A percentile compares a stretch with the other conserved stretches of the same genome.
phyloP scores from a whole-genome alignment of 306 rosid genomes.

The Quercus robur region DNA sequence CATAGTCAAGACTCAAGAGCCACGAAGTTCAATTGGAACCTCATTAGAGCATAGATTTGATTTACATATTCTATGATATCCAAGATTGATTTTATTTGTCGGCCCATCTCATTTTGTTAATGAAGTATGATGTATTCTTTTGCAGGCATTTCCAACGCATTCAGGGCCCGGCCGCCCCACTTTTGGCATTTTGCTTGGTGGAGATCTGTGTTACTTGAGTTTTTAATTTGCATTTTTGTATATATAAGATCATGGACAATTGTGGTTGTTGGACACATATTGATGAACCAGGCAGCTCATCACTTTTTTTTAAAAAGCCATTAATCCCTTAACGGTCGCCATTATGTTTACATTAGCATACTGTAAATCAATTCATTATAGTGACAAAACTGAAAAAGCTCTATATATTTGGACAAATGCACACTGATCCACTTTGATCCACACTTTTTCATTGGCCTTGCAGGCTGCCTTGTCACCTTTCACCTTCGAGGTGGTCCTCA shows the following conservation, averaged over 20 bases:
- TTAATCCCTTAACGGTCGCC: conserved; percentile 11
- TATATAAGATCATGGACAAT: conserved; percentile 24
- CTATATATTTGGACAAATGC: not conserved
- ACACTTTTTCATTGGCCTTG: conserved; percentile 19
- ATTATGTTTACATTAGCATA: conserved; percentile 22
- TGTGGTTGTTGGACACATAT: conserved; percentile 12
- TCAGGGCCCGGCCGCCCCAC: not conserved
- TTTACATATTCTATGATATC: too few relatives aligned
- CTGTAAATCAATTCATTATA: conserved; percentile 13
- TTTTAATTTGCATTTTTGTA: not conserved
- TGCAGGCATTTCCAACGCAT: too few relatives aligned
- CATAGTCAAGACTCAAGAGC: too few relatives aligned
- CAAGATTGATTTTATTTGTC: too few relatives aligned
- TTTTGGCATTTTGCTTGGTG: conserved; percentile 2
- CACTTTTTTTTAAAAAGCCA: conserved; percentile 2
- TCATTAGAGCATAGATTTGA: too few relatives aligned
- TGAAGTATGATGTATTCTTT: too few relatives aligned
- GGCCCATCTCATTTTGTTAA: too few relatives aligned
- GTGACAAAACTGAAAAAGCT: not conserved
- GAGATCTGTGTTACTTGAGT: not conserved
- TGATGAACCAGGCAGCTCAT: conserved; percentile 21
- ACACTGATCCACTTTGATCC: conserved; percentile 20
- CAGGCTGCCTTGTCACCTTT: conserved; percentile 6
- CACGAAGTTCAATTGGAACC: too few relatives aligned
- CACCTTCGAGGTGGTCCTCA: conserved; percentile 18